Conservation (phyloP, 1,284 basidiomycete species). For the Kwoniella shivajii region DNA sequence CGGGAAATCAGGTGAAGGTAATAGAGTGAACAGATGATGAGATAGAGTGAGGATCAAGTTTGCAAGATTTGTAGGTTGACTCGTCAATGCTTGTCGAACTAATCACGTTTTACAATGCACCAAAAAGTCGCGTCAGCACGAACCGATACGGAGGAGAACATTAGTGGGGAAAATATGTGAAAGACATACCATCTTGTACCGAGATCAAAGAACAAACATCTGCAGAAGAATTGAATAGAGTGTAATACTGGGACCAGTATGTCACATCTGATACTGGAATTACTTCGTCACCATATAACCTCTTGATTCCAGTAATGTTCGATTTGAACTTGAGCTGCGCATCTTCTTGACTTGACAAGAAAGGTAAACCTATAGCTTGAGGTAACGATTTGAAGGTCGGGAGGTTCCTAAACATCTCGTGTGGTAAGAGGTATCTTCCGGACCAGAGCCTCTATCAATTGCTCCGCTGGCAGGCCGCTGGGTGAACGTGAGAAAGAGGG, state of each 20-base stretch:
- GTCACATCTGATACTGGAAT: conserved; percentile 67
- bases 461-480: neutral
- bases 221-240: conserved; percentile 79
- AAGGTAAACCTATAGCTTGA: conserved; percentile 53
- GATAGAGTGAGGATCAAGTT: conserved; percentile 75
- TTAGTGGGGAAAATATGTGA: neutral
- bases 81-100: conserved; percentile 79
- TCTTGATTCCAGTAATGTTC: conserved; percentile 73
- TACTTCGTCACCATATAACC: conserved; percentile 70
- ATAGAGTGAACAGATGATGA: conserved; percentile 74
- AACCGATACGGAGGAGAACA: too few relatives aligned
- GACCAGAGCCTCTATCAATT: neutral
- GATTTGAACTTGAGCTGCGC: conserved; percentile 84
- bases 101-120: too few relatives aligned
- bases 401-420: conserved; percentile 40
- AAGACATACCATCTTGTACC: conserved; percentile 73
- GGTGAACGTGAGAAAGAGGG: neutral
- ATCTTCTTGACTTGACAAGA: conserved; percentile 65
- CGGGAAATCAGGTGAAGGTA: conserved; percentile 81
- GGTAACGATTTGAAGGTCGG: conserved; percentile 51
- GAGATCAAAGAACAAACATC: conserved; percentile 87
- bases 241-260: conserved; percentile 85
- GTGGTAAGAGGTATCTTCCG: neutral
- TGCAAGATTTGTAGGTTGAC: conserved; percentile 79
- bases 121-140: too few relatives aligned